Conservation (phyloP, 1,284 basidiomycete genomes). For the Schizophyllum amplum region DNA sequence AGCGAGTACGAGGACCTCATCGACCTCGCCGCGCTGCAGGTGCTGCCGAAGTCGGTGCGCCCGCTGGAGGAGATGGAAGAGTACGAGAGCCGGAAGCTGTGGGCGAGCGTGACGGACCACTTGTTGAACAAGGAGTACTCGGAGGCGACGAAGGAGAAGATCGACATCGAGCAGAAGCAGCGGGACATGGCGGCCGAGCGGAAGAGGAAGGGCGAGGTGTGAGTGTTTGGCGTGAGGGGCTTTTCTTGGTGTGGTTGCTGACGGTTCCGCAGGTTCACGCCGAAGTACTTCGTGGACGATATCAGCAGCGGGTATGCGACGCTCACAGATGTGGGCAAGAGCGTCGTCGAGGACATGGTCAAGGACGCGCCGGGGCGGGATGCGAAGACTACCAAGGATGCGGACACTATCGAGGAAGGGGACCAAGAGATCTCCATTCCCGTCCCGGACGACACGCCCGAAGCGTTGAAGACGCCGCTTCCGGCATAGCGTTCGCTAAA, state of each 20-base stretch:
- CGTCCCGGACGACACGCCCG: neutral
- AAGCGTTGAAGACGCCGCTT: neutral
- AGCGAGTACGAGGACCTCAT: conserved; percentile 66
- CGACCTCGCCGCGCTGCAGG: conserved; percentile 66
- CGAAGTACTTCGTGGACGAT: conserved; percentile 73
- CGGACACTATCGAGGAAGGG: neutral
- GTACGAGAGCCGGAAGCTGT: conserved; percentile 82
- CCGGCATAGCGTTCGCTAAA: no score
- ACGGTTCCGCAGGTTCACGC: conserved; percentile 56
- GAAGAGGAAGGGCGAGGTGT: conserved; percentile 73
- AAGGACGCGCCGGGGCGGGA: neutral
- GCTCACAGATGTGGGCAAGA: conserved; percentile 64
- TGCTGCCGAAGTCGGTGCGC: conserved; percentile 82
- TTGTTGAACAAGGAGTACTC: conserved; percentile 81
- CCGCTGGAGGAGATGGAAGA: conserved; percentile 74
- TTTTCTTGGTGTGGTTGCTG: conserved; percentile 1
- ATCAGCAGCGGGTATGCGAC: conserved; percentile 65
- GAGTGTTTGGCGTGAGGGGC: conserved; percentile 33
- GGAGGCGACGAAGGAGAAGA: conserved; percentile 85
- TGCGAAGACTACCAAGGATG: neutral
- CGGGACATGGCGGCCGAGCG: conserved; percentile 79
- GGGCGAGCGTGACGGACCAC: conserved; percentile 78
- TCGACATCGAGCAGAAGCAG: conserved; percentile 85
- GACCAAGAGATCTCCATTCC: neutral
- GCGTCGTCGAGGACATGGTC: conserved; percentile 50